Base-by-base conservation (phyloP, 2,329 filamentous ascomycete genomes). In the Aspergillus neotritici region DNA sequence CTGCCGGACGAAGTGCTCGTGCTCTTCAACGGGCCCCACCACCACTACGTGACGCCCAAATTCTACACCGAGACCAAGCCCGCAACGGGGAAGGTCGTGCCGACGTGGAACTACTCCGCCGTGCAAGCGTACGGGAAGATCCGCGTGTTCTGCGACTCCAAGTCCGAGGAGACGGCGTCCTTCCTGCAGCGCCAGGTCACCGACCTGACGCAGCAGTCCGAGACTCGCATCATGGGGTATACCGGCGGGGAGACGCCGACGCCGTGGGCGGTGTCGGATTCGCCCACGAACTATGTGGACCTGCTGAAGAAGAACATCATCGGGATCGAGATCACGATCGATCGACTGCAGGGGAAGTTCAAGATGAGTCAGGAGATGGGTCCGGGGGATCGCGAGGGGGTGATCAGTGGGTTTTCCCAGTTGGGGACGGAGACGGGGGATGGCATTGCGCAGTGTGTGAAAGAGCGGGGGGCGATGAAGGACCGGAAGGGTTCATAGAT, bases 101-200 rank as follows among this genome's bases (percentile, higher is more conserved):
- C 81, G 0, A 86, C 82, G 0, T 86, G 82, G 83, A 81, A 86
- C 60, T 86, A 86, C 53, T 70, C 78, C 0, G 80, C 82, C 0
- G 81, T 74, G 0, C 79, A 86, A 61, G 78, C 70, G 0, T 84
- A 84, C 51, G 82, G 82, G 1, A 71, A 61, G 2, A 76, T 77
- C 1, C 75, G 48, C 0, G 62, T 84, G 4, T 78, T 73, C 49
- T 74, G 65, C 44, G 75, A 84, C 43, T 54, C 72, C 5, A 69
- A 69, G 35, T 58, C 70, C 0, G 53, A 64, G 0, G 68, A 72
- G 15, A 77, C 78, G 0, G 55, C 58, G 0, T 46, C 49, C 0
- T 84, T 77, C 42, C 59, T 86, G 8, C 47, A 61, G 0, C 64
- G 56, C 35, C 79, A 83, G 54, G 64, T 83, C 3, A 50, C 65